Percentiles rank a stretch among this genome's conserved stretches.
These are phyloP conservation scores for Remersonia thermophila DNA, from an alignment of 2,329 filamentous ascomycete genomes.

Conservation along the genomic window DNA sequence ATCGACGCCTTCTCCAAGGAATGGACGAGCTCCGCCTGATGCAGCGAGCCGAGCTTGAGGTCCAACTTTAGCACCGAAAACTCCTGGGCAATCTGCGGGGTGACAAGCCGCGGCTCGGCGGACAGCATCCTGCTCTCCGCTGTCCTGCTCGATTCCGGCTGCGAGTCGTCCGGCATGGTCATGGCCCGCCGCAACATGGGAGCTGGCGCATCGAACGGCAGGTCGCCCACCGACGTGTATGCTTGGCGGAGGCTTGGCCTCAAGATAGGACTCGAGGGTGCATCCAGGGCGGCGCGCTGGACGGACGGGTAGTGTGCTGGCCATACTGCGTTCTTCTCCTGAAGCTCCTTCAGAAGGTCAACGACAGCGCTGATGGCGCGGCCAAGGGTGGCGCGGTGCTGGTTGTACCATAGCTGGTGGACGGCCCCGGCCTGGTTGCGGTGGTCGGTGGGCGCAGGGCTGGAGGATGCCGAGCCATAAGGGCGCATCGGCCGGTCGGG, in stretches of 20 bases:
- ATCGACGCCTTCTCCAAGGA: conserved; percentile 88
- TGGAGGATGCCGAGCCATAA: conserved; percentile 19
- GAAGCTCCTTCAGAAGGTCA: conserved; percentile 69
- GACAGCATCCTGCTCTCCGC: conserved; percentile 47
- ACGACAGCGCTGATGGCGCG: conserved; percentile 79
- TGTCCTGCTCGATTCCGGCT: conserved; percentile 60
- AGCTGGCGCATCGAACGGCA: conserved; percentile 16
- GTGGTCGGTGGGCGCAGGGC: conserved; percentile 46
- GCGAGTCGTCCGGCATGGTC: conserved; percentile 52
- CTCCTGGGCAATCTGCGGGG: conserved; percentile 85
- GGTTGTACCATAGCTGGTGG: conserved; percentile 89
- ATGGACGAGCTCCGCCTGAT: conserved; percentile 84
- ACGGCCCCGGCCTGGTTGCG: conserved; percentile 67
- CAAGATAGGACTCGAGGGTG: conserved; percentile 34
- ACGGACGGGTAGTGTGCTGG: conserved; percentile 90
- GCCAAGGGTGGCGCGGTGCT: conserved; percentile 75
- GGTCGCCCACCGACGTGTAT: conserved; percentile 44
- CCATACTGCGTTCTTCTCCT: conserved; percentile 84
- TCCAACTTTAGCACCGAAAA: conserved; percentile 94
- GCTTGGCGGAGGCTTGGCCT: conserved; percentile 53
- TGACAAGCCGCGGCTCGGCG: conserved; percentile 71
- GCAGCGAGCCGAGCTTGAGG: conserved; percentile 73
- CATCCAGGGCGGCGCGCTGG: conserved; percentile 42
- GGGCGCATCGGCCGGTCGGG: conserved; percentile 34
- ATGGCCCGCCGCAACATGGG: conserved; percentile 50